phyloP scores from a whole-genome alignment of 352 stramenopile genomes.

The Pseudoperonospora humuli region DNA sequence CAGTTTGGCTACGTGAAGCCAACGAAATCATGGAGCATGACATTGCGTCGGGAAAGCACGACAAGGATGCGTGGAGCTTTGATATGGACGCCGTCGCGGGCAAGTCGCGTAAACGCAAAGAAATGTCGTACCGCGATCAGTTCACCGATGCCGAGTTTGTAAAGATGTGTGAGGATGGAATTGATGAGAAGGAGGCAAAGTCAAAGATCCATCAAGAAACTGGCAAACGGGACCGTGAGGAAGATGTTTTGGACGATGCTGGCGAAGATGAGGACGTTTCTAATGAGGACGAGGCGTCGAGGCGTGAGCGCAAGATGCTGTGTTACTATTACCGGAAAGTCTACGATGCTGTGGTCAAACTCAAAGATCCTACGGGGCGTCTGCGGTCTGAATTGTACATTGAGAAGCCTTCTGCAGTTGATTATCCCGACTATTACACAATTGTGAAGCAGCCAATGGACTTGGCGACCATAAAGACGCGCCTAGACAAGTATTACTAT shows the following conservation, averaged over 20 bases:
- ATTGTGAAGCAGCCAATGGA: slow-evolving; percentile 86
- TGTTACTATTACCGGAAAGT: slow-evolving; percentile 82
- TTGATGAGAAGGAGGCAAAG: slow-evolving; percentile 35
- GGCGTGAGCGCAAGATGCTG: slow-evolving; percentile 53
- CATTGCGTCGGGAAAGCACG: slow-evolving; percentile 41
- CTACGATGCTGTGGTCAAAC: slow-evolving; percentile 75
- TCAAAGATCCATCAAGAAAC: slow-evolving; percentile 16
- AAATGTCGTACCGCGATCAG: slow-evolving; percentile 82
- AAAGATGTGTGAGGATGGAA: slow-evolving; percentile 81
- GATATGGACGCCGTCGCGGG: slow-evolving; percentile 36
- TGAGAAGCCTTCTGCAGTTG: slow-evolving; percentile 66
- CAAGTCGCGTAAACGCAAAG: slow-evolving; percentile 66
- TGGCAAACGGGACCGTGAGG: slow-evolving; percentile 30
- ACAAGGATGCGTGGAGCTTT: slow-evolving; percentile 58
- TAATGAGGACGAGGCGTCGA: slow-evolving; percentile 38
- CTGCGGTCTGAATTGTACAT: slow-evolving; percentile 67
- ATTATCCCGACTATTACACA: slow-evolving; percentile 88
- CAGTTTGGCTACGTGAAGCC: slow-evolving; percentile 66
- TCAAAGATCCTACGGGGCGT: slow-evolving; percentile 59
- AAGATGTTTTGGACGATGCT: slow-evolving; percentile 13
- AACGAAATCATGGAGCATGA: slow-evolving; percentile 56
- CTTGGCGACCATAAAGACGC: slow-evolving; percentile 76
- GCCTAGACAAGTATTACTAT: slow-evolving; percentile 67
- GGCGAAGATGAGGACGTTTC: slow-evolving; percentile 26
- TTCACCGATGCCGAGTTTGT: slow-evolving; percentile 84